Percentiles rank a stretch among this genome's conserved stretches.
These are phyloP conservation scores for Penicillium freii DNA, from an alignment of 2,329 filamentous ascomycete species.

Conservation along the genomic window DNA sequence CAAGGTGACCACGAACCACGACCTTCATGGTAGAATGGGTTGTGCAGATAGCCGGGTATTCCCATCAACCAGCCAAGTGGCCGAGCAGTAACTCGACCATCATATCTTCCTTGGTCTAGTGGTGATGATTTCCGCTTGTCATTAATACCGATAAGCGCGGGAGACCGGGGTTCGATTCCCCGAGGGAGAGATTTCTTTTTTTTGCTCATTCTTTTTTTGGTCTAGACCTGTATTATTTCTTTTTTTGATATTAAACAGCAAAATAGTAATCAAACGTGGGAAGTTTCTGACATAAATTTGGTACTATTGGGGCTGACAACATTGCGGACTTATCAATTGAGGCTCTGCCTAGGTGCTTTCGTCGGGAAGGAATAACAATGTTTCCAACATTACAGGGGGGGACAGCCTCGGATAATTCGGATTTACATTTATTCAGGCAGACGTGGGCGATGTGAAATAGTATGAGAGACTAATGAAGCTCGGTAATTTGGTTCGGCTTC, in stretches of 20 bases:
- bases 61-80: slow-evolving; percentile 26
- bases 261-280: neutral
- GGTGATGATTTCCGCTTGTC: slow-evolving; percentile 44
- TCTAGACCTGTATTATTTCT: neutral
- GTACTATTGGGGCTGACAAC: neutral
- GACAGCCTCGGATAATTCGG: too few species aligned
- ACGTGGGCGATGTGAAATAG: neutral
- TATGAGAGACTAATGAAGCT: neutral
- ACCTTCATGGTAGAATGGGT: too few species aligned
- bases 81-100: slow-evolving; percentile 26
- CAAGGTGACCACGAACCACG: too few species aligned
- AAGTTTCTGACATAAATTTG: neutral
- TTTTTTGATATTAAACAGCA: neutral
- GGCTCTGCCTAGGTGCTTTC: too few species aligned
- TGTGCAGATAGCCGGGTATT: too few species aligned
- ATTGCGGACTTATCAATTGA: neutral
- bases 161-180: slow-evolving; percentile 42
- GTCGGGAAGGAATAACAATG: neutral
- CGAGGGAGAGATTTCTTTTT: slow-evolving; percentile 37
- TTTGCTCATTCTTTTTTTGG: neutral
- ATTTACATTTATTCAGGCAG: neutral
- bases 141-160: slow-evolving; percentile 34
- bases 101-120: slow-evolving; percentile 38
- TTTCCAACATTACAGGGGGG: neutral
- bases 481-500: neutral